Percentiles rank a stretch among this genome's conserved stretches.
Evolutionary conservation across 306 rosid genomes (phyloP).

Genomic region (Glycine tomentella): DNA sequence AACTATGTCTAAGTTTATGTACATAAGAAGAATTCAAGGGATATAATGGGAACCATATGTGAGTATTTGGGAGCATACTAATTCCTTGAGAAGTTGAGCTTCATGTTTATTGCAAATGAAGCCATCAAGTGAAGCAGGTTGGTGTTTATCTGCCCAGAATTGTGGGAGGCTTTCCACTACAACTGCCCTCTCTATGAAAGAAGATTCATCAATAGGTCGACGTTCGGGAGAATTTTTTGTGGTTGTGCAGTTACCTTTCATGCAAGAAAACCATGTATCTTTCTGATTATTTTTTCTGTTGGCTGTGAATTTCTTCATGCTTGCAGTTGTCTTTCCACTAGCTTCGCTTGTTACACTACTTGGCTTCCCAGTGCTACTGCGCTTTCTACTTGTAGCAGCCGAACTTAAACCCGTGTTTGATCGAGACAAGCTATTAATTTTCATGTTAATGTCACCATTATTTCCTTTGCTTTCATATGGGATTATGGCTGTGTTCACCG

Average conservation of each 20-base stretch:
- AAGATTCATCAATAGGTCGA: constrained; percentile 60
- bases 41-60: neutral
- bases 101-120: constrained; percentile 78
- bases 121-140: constrained; percentile 74
- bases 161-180: constrained; percentile 69
- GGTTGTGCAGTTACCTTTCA: constrained; percentile 67
- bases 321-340: constrained; percentile 62
- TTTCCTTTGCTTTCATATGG: constrained; percentile 47
- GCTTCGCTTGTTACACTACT: constrained; percentile 64
- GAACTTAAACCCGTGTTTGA: constrained; percentile 48
- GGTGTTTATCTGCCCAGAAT: constrained; percentile 89
- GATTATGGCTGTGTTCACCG: constrained; percentile 13
- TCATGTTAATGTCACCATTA: constrained; percentile 30
- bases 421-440: constrained; percentile 52
- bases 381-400: constrained; percentile 55
- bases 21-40: neutral
- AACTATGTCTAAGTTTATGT: neutral
- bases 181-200: constrained; percentile 66
- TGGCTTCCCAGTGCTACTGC: constrained; percentile 51
- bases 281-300: constrained; percentile 61
- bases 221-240: constrained; percentile 72
- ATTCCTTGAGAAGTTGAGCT: constrained; percentile 77
- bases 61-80: constrained; percentile 57
- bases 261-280: constrained; percentile 72
- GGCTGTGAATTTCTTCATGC: constrained; percentile 64